Conservation (phyloP, 805 yeast genomes). For the Kluyveromyces aestuarii region DNA sequence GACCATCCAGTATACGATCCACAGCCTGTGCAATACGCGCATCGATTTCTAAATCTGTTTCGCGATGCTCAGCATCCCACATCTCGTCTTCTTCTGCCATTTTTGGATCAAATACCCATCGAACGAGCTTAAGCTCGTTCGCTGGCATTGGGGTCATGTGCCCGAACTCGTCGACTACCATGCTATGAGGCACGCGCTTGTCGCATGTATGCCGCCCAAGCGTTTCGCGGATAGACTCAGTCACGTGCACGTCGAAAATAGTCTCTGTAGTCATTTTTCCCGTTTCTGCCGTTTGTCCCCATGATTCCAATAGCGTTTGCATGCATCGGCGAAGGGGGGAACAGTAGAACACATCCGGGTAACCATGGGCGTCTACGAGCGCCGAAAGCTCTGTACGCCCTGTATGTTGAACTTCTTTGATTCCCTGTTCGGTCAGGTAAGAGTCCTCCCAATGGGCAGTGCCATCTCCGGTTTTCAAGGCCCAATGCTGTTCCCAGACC, state of each 20-base stretch:
- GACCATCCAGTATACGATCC: slow-evolving; percentile 35
- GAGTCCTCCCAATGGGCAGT: slow-evolving; percentile 44
- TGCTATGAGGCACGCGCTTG: slow-evolving; percentile 32
- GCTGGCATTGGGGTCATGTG: slow-evolving; percentile 8
- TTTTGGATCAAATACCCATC: slow-evolving; percentile 36
- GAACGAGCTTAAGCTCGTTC: slow-evolving; percentile 27
- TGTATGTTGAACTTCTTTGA: slow-evolving; percentile 44
- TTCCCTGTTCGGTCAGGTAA: slow-evolving; percentile 45
- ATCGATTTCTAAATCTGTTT: slow-evolving; percentile 40
- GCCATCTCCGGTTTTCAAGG: slow-evolving; percentile 44
- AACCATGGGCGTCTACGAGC: slow-evolving; percentile 31
- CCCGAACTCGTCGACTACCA: slow-evolving; percentile 10
- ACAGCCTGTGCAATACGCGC: slow-evolving; percentile 31
- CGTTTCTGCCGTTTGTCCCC: slow-evolving; percentile 46
- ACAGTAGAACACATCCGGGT: slow-evolving; percentile 47
- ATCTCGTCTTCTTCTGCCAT: slow-evolving; percentile 43
- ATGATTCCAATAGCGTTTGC: slow-evolving; percentile 45
- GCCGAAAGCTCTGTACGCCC: slow-evolving; percentile 17
- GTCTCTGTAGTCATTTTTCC: slow-evolving; percentile 19
- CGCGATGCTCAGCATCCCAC: slow-evolving; percentile 39
- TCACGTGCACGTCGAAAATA: slow-evolving; percentile 12
- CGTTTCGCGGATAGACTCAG: slow-evolving; percentile 51
- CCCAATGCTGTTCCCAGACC: slow-evolving; percentile 52
- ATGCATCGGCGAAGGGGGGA: slow-evolving; percentile 60
- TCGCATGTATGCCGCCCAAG: slow-evolving; percentile 55